These are phyloP conservation scores for Seiridium cupressi DNA, from an alignment of 2,329 filamentous ascomycete species.

Conservation along the genomic window DNA sequence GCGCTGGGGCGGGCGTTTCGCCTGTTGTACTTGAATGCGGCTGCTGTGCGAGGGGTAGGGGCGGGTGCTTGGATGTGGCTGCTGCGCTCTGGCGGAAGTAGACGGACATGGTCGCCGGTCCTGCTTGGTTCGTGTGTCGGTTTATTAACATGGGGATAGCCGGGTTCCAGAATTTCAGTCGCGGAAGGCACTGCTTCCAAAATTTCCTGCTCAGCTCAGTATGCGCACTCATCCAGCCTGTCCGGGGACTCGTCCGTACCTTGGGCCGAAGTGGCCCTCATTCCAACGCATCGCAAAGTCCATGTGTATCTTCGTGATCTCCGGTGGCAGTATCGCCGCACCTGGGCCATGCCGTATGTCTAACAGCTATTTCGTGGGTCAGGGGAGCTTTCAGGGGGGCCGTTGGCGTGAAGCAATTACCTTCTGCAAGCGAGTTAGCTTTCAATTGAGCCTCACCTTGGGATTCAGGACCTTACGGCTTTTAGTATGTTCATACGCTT, in stretches of 20 bases:
- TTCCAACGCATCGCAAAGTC: slow-evolving; percentile 63
- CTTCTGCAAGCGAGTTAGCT: slow-evolving; percentile 26
- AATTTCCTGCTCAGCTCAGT: slow-evolving; percentile 64
- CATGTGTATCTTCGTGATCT: slow-evolving; percentile 73
- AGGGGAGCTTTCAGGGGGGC: slow-evolving; percentile 3
- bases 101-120: slow-evolving; percentile 62
- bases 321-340: slow-evolving; percentile 74
- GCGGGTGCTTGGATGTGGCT: slow-evolving; percentile 15
- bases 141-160: slow-evolving; percentile 78
- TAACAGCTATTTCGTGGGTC: slow-evolving; percentile 19
- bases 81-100: slow-evolving; percentile 51
- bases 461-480: slow-evolving; percentile 20
- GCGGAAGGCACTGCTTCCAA: slow-evolving; percentile 78
- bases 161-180: slow-evolving; percentile 94
- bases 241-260: slow-evolving; percentile 44
- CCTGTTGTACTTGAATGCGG: slow-evolving; percentile 46
- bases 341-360: slow-evolving; percentile 74
- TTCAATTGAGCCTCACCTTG: neutral
- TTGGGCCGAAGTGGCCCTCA: slow-evolving; percentile 70
- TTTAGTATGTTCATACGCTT: slow-evolving; percentile 32
- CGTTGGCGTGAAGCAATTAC: slow-evolving; percentile 12
- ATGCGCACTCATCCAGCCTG: neutral
- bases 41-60: slow-evolving; percentile 32
- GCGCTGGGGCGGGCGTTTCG: slow-evolving; percentile 46
- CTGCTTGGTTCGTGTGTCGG: slow-evolving; percentile 57